phyloP scores from a whole-genome alignment of 345 rosid species.

The Gossypium longicalyx region DNA sequence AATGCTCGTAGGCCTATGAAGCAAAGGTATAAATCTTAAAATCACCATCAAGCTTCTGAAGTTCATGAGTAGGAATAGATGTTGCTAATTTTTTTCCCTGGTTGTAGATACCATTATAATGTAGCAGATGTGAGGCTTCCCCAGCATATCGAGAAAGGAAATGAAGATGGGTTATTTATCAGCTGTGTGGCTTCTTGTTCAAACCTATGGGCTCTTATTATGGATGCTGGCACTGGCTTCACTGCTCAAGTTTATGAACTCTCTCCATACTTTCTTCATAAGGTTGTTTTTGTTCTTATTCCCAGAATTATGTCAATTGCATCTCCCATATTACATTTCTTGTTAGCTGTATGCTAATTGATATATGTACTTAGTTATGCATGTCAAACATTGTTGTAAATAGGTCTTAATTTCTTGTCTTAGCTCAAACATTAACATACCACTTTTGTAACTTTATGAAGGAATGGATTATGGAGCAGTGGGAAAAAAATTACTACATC shows the following conservation, averaged over 20 bases:
- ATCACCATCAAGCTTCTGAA: slow-evolving; percentile 8
- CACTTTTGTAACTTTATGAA: slow-evolving; percentile 19
- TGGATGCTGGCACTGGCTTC: slow-evolving; percentile 96
- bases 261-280: slow-evolving; percentile 72
- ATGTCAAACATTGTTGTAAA: not conserved
- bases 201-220: slow-evolving; percentile 92
- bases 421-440: slow-evolving; percentile 1
- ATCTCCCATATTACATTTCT: not conserved
- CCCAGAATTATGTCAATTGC: slow-evolving; percentile 1
- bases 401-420: not conserved
- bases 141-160: slow-evolving; percentile 85
- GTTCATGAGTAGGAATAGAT: slow-evolving; percentile 3
- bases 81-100: slow-evolving; percentile 17
- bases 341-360: not conserved
- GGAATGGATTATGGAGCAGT: slow-evolving; percentile 99
- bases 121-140: slow-evolving; percentile 74
- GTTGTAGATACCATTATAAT: slow-evolving; percentile 85
- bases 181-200: slow-evolving; percentile 91
- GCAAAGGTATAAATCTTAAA: slow-evolving; percentile 53
- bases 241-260: slow-evolving; percentile 77
- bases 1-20: slow-evolving; percentile 97
- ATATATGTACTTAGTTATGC: not conserved
- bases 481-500: slow-evolving; percentile 94
- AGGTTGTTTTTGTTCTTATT: slow-evolving; percentile 44
- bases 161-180: slow-evolving; percentile 80